Evolutionary conservation across 2,329 filamentous ascomycete genomes (phyloP).

Genomic region (Teratosphaeria pseudoeucalypti): DNA sequence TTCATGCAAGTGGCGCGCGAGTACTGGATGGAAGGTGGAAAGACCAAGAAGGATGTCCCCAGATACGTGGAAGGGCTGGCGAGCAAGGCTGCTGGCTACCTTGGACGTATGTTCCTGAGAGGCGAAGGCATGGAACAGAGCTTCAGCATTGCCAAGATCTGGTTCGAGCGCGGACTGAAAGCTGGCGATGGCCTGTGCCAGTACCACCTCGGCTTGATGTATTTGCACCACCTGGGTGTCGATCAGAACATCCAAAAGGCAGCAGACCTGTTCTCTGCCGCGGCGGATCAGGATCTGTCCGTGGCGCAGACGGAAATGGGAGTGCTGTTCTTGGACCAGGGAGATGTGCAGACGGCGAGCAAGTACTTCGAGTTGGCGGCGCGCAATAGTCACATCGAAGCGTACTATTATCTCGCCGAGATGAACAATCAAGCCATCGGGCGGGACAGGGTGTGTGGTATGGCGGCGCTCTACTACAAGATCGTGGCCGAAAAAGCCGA

Average conservation of each 20-base stretch:
- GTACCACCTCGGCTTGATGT: slow-evolving; percentile 74
- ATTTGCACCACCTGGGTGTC: slow-evolving; percentile 67
- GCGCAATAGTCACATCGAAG: slow-evolving; percentile 73
- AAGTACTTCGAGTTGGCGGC: slow-evolving; percentile 83
- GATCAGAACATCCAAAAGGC: slow-evolving; percentile 60
- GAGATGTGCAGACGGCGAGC: slow-evolving; percentile 67
- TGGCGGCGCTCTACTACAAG: slow-evolving; percentile 74
- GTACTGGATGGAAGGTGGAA: slow-evolving; percentile 76
- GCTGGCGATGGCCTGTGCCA: slow-evolving; percentile 75
- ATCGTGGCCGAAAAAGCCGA: slow-evolving; percentile 87
- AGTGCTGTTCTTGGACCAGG: slow-evolving; percentile 76
- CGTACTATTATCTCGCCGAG: slow-evolving; percentile 86
- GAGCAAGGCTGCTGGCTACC: slow-evolving; percentile 72
- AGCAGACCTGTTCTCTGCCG: slow-evolving; percentile 63
- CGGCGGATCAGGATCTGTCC: slow-evolving; percentile 72
- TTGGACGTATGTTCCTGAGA: slow-evolving; percentile 81
- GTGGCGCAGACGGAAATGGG: slow-evolving; percentile 76
- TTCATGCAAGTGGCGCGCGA: slow-evolving; percentile 69
- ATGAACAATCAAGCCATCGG: slow-evolving; percentile 73
- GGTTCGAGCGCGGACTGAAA: slow-evolving; percentile 70
- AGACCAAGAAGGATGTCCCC: slow-evolving; percentile 58
- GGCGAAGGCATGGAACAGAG: slow-evolving; percentile 77
- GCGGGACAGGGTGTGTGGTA: slow-evolving; percentile 64
- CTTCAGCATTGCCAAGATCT: slow-evolving; percentile 63
- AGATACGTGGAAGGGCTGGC: slow-evolving; percentile 66